phyloP scores from a whole-genome alignment of 176 grass and related monocot species.

The Puccinellia tenuiflora region DNA sequence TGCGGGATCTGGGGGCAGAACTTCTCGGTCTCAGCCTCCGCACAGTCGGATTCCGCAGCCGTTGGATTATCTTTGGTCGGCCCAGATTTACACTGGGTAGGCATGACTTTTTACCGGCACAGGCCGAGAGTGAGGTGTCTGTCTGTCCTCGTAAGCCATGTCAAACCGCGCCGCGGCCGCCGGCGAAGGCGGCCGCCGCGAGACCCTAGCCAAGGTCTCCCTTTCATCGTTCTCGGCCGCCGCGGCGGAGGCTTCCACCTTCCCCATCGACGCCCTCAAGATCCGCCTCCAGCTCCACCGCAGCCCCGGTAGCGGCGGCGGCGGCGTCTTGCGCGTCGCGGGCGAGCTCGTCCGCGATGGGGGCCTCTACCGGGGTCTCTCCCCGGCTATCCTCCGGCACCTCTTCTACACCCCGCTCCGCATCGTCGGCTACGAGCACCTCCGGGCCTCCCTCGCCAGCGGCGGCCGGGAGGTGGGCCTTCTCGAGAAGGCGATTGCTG shows the following conservation, averaged over 20 bases:
- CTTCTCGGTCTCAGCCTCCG: background rate
- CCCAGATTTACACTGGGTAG: background rate
- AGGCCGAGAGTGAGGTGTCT: background rate
- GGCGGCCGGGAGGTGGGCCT: constrained; percentile 40
- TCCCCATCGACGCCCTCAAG: constrained; percentile 76
- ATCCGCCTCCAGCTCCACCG: constrained; percentile 69
- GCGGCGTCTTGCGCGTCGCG: constrained; percentile 44
- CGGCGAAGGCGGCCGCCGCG: constrained; percentile 14
- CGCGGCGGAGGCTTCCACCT: constrained; percentile 62
- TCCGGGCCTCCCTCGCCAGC: constrained; percentile 35
- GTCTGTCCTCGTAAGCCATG: constrained; percentile 6
- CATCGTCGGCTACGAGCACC: constrained; percentile 75
- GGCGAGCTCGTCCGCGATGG: constrained; percentile 55
- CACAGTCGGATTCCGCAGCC: background rate
- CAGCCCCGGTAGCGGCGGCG: constrained; percentile 4
- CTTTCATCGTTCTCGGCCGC: constrained; percentile 66
- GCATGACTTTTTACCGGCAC: background rate
- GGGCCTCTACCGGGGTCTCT: constrained; percentile 60
- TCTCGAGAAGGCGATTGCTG: constrained; percentile 53
- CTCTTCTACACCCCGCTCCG: constrained; percentile 74
- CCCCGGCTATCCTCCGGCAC: constrained; percentile 70
- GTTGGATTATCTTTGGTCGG: constrained; percentile 18
- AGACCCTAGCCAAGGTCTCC: constrained; percentile 41
- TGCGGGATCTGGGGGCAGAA: background rate
- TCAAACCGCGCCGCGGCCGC: constrained; percentile 1